Base-by-base conservation (phyloP, 164 flowering plant species). In the Vitis riparia region DNA sequence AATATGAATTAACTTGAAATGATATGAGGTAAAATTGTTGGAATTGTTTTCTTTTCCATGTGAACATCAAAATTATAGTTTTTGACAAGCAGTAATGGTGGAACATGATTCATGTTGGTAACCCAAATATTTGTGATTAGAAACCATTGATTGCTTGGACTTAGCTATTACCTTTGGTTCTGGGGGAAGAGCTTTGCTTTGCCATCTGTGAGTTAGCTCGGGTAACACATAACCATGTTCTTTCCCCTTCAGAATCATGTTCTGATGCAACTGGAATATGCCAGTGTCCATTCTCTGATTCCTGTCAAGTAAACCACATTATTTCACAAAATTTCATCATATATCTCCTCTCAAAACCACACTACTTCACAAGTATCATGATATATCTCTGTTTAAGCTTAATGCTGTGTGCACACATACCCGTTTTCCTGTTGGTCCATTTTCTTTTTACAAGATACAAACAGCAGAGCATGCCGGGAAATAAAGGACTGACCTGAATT, bases 251-350 rank as follows among this genome's bases (percentile, higher is more conserved):
- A 17, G 73, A 62, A 23, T 76, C 80, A 32, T 68, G 71, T 73
- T 85, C 89, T 30, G 85, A 76, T 65, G 16, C 83, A 59, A 93
- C 65, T 0, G 97, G 98, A 68, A 93, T 75, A 80, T 93, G 98
- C 97, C 98, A 93, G 72, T 82, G 79, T 19, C 97, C 98, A 55
- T 79, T 70, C 75, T 78, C 90, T 61, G 97, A 88, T 78, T 93
- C 98, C 97, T 92, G 85, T 58, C 15, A 57, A 48, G 23, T 17
- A 49, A 11, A 37, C 44, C 44, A 37, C 44, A 37, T 37, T 37
- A 37, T 37, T 37, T 37, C 44, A 37, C 44, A 37, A 37, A 37
- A 37, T 37, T 3, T 37, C 44, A 37, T 6, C 44, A 37, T 37
- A 37, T 3, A 37, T 37, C 44, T 37, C 44, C 44, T 6, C 44